Conservation (phyloP, 495 filamentous ascomycete genomes). For the Aspergillus ellipticus region DNA sequence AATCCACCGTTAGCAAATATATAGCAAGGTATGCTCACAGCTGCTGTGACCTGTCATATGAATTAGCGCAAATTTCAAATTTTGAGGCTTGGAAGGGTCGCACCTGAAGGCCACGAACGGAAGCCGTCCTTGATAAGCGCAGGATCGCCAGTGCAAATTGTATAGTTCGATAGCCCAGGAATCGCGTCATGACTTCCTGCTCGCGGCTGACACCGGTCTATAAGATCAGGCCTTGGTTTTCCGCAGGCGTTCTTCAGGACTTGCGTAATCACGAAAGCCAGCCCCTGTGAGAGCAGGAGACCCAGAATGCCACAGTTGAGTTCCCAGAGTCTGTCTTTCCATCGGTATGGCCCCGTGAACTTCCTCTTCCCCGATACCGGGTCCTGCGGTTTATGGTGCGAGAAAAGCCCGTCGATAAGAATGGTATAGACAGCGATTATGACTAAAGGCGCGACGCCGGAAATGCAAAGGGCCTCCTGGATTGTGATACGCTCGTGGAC, state of each 20-base stretch:
- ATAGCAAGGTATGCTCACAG: slow-evolving; percentile 32
- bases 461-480: slow-evolving; percentile 51
- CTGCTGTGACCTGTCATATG: slow-evolving; percentile 46
- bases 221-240: slow-evolving; percentile 79
- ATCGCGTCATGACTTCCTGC: slow-evolving; percentile 31
- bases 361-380: slow-evolving; percentile 39
- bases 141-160: slow-evolving; percentile 66
- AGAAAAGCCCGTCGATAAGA: slow-evolving; percentile 64
- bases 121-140: slow-evolving; percentile 78
- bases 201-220: slow-evolving; percentile 61
- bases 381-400: slow-evolving; percentile 54
- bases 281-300: slow-evolving; percentile 60
- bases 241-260: slow-evolving; percentile 83
- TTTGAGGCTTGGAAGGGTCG: slow-evolving; percentile 12
- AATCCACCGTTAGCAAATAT: not conserved
- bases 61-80: slow-evolving; percentile 25
- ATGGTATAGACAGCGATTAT: slow-evolving; percentile 71
- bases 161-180: slow-evolving; percentile 56
- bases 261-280: slow-evolving; percentile 73
- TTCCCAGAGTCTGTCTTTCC: slow-evolving; percentile 70
- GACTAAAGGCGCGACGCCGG: slow-evolving; percentile 54
- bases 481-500: slow-evolving; percentile 69
- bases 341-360: slow-evolving; percentile 64
- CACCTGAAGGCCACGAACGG: slow-evolving; percentile 75
- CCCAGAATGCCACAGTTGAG: slow-evolving; percentile 78